phyloP scores from a whole-genome alignment of 2,329 filamentous ascomycete genomes.

The Diaporthe batatas region DNA sequence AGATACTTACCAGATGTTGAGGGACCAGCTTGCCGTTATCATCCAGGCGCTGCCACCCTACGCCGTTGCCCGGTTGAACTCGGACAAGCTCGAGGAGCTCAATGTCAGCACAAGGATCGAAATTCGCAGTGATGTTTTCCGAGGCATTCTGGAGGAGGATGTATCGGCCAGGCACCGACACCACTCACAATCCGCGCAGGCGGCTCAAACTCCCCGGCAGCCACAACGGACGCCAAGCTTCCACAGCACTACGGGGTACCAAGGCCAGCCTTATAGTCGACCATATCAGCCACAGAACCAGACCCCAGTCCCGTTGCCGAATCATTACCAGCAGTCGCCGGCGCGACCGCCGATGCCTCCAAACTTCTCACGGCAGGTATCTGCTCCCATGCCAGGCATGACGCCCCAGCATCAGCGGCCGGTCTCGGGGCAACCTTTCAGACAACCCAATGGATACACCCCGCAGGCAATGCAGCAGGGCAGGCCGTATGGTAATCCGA shows the following conservation, averaged over 20 bases:
- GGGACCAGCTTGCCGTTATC: constrained; percentile 79
- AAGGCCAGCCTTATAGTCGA: constrained; percentile 59
- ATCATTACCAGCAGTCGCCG: constrained; percentile 61
- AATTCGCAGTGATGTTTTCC: constrained; percentile 79
- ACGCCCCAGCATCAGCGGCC: constrained; percentile 56
- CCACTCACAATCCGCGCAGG: constrained; percentile 53
- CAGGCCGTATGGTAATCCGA: constrained; percentile 59
- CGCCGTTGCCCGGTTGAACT: constrained; percentile 86
- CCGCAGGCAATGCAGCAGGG: constrained; percentile 64
- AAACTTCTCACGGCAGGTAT: constrained; percentile 53
- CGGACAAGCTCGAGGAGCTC: constrained; percentile 85
- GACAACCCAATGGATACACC: constrained; percentile 62
- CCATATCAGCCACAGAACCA: constrained; percentile 64
- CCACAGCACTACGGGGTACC: constrained; percentile 55
- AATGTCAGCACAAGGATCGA: constrained; percentile 85
- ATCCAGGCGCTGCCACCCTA: constrained; percentile 84
- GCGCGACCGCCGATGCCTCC: constrained; percentile 56
- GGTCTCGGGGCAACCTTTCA: constrained; percentile 61
- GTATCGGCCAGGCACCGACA: constrained; percentile 64
- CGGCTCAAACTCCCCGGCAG: constrained; percentile 50
- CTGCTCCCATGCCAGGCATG: constrained; percentile 54
- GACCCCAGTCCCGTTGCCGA: constrained; percentile 57
- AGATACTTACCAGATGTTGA: constrained; percentile 78
- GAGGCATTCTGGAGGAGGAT: constrained; percentile 87
- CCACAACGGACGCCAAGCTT: constrained; percentile 56